Base-by-base conservation (phyloP, 208 protist genomes). In the Crithidia expoeki region DNA sequence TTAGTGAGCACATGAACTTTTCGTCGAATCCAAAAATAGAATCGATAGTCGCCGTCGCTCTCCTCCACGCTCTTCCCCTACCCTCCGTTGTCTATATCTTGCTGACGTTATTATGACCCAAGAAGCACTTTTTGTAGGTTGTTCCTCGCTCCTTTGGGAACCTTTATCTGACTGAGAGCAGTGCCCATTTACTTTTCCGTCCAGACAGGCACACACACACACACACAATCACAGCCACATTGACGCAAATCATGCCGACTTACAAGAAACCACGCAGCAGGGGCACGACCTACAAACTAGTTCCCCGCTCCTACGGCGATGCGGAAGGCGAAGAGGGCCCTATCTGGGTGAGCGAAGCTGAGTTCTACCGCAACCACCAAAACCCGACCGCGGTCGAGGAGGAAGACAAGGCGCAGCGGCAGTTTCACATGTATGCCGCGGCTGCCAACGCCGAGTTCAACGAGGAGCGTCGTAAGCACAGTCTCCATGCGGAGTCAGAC, bases 291-390 rank as follows among this genome's bases (percentile, higher is more conserved):
- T 94, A 88, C 70, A 89, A 89, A 56, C 64, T 95, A 12, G 87
- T 95, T 3, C 85, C 89, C 33, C 85, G 76, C 46, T 76, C 88
- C 17, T 84, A 88, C 51, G 81, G 82, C 16, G 87, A 95, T 34
- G 51, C 61, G 7, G 38, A 76, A 28, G 71, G 78, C 34, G 80
- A 69, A 23, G 72, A 72, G 30, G 60, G 55, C 4, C 72, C 76
- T 12, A 46, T 73, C 14, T 86, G 83, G 79, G 90, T 95, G 44
- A 80, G 76, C 57, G 89, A 93, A 68, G 66, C 68, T 14, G 85
- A 92, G 64, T 68, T 94, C 33, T 84, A 80, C 33, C 68, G 72
- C 56, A 74, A 86, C 46, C 59, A 74, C 42, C 58, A 80, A n/a
- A 62, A 60, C 27, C 55, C 68, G 28, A 71, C 62, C 28, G 51